Evolutionary conservation across 257 asterid species (phyloP).

Genomic region (Perilla frutescens): DNA sequence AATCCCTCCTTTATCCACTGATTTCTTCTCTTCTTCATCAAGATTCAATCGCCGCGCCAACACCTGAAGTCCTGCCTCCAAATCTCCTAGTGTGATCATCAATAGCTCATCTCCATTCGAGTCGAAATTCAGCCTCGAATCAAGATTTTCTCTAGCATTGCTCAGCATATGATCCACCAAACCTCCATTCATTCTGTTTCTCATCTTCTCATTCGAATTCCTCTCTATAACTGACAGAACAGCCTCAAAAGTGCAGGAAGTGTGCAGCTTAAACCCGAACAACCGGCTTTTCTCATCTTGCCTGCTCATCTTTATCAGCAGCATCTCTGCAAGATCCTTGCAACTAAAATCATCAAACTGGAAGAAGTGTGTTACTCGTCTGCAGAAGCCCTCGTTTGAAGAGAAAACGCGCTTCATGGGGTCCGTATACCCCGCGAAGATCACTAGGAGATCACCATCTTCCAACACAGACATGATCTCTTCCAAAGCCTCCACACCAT

Average conservation of each 20-base stretch:
- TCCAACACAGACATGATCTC: slow-evolving; percentile 94
- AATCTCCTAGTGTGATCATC: slow-evolving; percentile 61
- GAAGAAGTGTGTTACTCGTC: slow-evolving; percentile 81
- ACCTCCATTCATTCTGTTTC: slow-evolving; percentile 87
- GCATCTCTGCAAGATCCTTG: slow-evolving; percentile 77
- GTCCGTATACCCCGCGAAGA: slow-evolving; percentile 89
- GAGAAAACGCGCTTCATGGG: slow-evolving; percentile 86
- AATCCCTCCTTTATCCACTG: background rate
- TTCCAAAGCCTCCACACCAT: slow-evolving; percentile 80
- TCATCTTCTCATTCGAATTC: slow-evolving; percentile 59
- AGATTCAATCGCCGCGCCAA: slow-evolving; percentile 43
- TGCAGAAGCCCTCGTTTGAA: slow-evolving; percentile 81
- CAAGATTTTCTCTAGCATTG: slow-evolving; percentile 78
- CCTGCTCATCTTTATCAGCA: slow-evolving; percentile 71
- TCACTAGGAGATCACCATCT: slow-evolving; percentile 73
- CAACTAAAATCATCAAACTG: slow-evolving; percentile 67
- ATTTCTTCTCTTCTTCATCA: slow-evolving; percentile 16
- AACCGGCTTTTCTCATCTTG: slow-evolving; percentile 58
- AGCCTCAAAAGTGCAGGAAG: slow-evolving; percentile 53
- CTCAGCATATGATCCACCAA: slow-evolving; percentile 73
- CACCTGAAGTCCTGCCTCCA: slow-evolving; percentile 63
- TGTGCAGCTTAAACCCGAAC: slow-evolving; percentile 72
- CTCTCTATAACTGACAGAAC: slow-evolving; percentile 57
- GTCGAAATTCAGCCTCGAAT: slow-evolving; percentile 67
- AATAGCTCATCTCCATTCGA: slow-evolving; percentile 68